A percentile compares a stretch with the other conserved stretches of the same genome.
phyloP scores from a whole-genome alignment of 768 basidiomycete species.

The Hericium erinaceus region DNA sequence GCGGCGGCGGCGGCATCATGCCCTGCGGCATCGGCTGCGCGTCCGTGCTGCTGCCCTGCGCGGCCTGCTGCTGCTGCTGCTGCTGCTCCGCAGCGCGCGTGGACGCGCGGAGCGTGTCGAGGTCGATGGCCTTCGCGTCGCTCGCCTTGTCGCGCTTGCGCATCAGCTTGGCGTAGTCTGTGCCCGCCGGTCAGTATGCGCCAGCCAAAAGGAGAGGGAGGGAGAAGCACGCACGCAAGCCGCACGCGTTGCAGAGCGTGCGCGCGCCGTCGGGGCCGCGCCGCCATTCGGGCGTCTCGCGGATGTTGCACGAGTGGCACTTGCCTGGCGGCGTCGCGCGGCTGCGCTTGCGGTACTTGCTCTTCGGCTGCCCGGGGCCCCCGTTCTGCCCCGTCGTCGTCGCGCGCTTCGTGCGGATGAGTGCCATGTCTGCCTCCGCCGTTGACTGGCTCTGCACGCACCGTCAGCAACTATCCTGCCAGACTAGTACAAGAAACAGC shows the following conservation, averaged over 20 bases:
- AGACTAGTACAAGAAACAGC: no score
- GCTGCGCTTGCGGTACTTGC: constrained; percentile 79
- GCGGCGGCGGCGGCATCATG: constrained; percentile 10
- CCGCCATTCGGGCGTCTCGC: constrained; percentile 85
- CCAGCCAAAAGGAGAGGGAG: not conserved
- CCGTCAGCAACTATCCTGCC: constrained; percentile 4
- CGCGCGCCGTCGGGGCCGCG: constrained; percentile 78
- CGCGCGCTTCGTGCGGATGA: constrained; percentile 76
- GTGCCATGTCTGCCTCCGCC: constrained; percentile 79
- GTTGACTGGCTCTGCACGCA: constrained; percentile 41
- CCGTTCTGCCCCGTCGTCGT: constrained; percentile 45
- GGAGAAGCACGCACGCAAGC: constrained; percentile 52
- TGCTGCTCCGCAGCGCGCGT: constrained; percentile 10
- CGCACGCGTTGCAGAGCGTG: constrained; percentile 81
- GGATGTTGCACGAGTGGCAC: constrained; percentile 81
- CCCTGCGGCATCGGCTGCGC: not conserved
- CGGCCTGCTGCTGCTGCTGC: not conserved
- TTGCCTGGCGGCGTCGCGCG: constrained; percentile 80
- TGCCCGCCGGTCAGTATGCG: not conserved
- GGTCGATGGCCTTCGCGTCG: constrained; percentile 48
- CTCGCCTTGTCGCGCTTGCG: constrained; percentile 68
- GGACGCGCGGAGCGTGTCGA: constrained; percentile 69
- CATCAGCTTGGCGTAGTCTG: constrained; percentile 79
- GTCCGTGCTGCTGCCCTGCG: not conserved
- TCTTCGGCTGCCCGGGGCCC: constrained; percentile 47